A percentile compares a stretch with the other conserved stretches of the same genome.
Conservation (phyloP, 257 asterid genomes). For the Nicotiana tabacum region DNA sequence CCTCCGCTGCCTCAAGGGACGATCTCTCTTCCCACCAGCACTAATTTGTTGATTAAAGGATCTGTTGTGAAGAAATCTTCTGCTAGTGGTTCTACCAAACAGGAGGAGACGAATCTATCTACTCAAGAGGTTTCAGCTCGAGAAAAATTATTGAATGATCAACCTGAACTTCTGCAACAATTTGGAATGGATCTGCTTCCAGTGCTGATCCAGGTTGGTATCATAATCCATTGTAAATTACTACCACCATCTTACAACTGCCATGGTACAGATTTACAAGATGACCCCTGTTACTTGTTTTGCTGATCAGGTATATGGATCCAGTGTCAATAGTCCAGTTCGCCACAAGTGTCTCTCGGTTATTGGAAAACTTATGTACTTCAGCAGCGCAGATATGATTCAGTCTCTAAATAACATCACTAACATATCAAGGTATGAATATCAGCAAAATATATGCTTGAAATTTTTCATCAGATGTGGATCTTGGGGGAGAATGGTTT, state of each 20-base stretch:
- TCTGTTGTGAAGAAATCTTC: conserved; percentile 52
- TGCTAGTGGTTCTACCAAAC: conserved; percentile 62
- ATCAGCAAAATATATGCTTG: not conserved
- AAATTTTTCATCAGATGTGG: not conserved
- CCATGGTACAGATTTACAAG: not conserved
- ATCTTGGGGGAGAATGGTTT: not conserved
- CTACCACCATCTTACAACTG: conserved; percentile 1
- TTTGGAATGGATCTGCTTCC: conserved; percentile 95
- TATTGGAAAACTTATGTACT: conserved; percentile 93
- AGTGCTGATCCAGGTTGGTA: conserved; percentile 78
- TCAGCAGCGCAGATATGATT: conserved; percentile 81
- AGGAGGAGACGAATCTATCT: conserved; percentile 54
- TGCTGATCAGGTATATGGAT: conserved; percentile 76
- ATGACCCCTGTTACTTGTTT: not conserved
- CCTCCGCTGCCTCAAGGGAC: conserved; percentile 95
- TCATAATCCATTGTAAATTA: conserved; percentile 1
- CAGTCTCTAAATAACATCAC: conserved; percentile 62
- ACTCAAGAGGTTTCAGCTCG: conserved; percentile 59
- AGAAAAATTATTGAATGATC: conserved; percentile 75
- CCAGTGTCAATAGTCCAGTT: conserved; percentile 96
- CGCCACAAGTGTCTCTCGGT: conserved; percentile 97
- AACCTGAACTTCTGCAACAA: conserved; percentile 91
- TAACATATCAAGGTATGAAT: conserved; percentile 75
- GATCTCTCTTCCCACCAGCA: conserved; percentile 71
- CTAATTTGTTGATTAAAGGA: conserved; percentile 55